These are phyloP conservation scores for Colletotrichum neosansevieriae DNA, from an alignment of 2,329 filamentous ascomycete species.

Conservation along the genomic window DNA sequence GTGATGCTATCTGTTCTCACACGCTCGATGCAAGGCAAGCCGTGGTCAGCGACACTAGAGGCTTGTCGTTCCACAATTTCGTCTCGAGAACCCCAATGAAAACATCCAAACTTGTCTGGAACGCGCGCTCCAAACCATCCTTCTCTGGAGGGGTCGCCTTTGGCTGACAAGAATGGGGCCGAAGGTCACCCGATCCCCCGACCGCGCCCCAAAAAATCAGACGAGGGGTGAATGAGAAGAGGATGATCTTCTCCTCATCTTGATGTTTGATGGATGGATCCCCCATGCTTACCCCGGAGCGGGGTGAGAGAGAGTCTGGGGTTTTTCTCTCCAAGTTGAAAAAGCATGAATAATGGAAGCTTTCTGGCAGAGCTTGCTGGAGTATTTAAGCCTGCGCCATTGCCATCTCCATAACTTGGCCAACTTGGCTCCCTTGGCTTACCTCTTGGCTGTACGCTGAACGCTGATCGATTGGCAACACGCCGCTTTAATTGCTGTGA, in stretches of 20 bases:
- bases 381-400: conserved; percentile 14
- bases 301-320: conserved; percentile 23
- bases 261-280: conserved; percentile 21
- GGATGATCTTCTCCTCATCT: conserved; percentile 23
- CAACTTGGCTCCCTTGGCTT: conserved; percentile 14
- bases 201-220: conserved; percentile 8
- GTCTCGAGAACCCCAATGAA: conserved; percentile 1
- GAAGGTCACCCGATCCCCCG: conserved; percentile 5
- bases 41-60: conserved; percentile 18
- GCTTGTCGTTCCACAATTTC: conserved; percentile 4
- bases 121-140: conserved; percentile 12
- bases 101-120: not conserved
- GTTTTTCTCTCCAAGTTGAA: conserved; percentile 4
- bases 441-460: conserved; percentile 11
- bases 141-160: conserved; percentile 14
- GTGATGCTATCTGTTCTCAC: not conserved
- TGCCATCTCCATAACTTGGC: conserved; percentile 6
- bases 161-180: conserved; percentile 16
- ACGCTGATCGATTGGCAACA: conserved; percentile 19
- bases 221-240: conserved; percentile 12
- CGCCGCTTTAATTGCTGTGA: not conserved
- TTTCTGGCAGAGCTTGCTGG: not conserved
- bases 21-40: conserved; percentile 10
- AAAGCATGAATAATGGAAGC: conserved; percentile 14
- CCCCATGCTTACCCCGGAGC: conserved; percentile 22